Conservation (phyloP, 2,329 filamentous ascomycete species). For the Cylindrodendrum hubeiense region DNA sequence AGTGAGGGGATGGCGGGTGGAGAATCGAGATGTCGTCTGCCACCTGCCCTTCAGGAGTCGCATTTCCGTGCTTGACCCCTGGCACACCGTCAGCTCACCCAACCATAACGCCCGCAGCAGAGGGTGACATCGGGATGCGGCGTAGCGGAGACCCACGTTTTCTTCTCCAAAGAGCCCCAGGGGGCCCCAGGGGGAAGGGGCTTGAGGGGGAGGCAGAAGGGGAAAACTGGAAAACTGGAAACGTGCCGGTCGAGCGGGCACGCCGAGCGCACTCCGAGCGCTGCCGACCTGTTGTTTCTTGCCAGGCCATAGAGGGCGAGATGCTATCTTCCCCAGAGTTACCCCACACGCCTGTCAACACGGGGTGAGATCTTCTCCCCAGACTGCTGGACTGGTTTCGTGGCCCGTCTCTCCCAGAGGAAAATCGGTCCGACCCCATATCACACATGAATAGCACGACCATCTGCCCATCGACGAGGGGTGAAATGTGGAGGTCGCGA, state of each 20-base stretch:
- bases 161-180: not conserved
- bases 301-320: not conserved
- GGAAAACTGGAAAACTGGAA: not conserved
- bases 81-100: not conserved
- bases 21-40: not conserved
- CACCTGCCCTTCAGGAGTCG: conserved; percentile 19
- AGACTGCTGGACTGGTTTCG: not conserved
- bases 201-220: not conserved
- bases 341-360: not conserved
- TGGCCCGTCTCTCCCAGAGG: not conserved
- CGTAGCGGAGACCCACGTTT: not conserved
- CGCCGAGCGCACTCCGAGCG: conserved; percentile 20
- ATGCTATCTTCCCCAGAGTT: not conserved
- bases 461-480: conserved; percentile 2
- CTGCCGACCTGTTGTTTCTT: not conserved
- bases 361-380: not conserved
- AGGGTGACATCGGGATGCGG: not conserved
- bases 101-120: not conserved
- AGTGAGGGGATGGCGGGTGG: too few relatives aligned
- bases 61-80: conserved; percentile 2
- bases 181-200: not conserved
- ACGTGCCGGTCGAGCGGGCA: conserved; percentile 6
- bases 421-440: not conserved
- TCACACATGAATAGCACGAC: not conserved
- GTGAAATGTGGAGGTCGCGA: conserved; percentile 46